A percentile compares a stretch with the other conserved stretches of the same genome.
Conservation (phyloP, 345 rosid species). For the Brassica nigra region DNA sequence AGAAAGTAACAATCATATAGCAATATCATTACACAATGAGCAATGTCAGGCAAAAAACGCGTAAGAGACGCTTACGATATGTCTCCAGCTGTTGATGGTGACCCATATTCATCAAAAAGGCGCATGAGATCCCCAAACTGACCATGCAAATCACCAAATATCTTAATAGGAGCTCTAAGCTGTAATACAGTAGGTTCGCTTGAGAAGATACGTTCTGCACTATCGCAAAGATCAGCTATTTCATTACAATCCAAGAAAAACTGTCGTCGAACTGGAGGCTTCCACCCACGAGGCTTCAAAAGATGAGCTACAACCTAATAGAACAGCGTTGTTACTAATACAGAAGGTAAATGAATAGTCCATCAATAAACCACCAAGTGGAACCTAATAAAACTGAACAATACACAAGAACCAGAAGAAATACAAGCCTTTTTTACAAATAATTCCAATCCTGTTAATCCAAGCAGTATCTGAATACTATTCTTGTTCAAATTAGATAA, state of each 20-base stretch:
- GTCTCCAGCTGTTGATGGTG: constrained; percentile 99
- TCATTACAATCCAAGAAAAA: constrained; percentile 94
- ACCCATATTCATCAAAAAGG: constrained; percentile 95
- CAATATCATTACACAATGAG: not conserved
- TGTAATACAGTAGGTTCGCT: constrained; percentile 85
- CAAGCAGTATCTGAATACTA: not conserved
- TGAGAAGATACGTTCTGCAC: constrained; percentile 80
- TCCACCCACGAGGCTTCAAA: constrained; percentile 96
- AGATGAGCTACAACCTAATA: constrained; percentile 79
- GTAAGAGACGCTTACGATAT: constrained; percentile 69
- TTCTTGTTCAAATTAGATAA: not conserved
- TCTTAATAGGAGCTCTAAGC: constrained; percentile 84
- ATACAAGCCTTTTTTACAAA: not conserved
- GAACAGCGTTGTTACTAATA: constrained; percentile 13
- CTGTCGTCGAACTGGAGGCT: constrained; percentile 88
- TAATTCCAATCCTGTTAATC: not conserved
- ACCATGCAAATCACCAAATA: constrained; percentile 95
- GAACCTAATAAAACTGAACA: not conserved
- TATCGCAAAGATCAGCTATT: constrained; percentile 89
- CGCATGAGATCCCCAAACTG: constrained; percentile 99
- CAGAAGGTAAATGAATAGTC: not conserved
- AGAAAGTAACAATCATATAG: not conserved
- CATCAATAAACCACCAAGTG: not conserved
- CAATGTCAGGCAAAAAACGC: too few species aligned
- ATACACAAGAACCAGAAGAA: not conserved